These are phyloP conservation scores for Zygosaccharomyces sapae DNA, from an alignment of 1,139 yeast species.

Conservation along the genomic window DNA sequence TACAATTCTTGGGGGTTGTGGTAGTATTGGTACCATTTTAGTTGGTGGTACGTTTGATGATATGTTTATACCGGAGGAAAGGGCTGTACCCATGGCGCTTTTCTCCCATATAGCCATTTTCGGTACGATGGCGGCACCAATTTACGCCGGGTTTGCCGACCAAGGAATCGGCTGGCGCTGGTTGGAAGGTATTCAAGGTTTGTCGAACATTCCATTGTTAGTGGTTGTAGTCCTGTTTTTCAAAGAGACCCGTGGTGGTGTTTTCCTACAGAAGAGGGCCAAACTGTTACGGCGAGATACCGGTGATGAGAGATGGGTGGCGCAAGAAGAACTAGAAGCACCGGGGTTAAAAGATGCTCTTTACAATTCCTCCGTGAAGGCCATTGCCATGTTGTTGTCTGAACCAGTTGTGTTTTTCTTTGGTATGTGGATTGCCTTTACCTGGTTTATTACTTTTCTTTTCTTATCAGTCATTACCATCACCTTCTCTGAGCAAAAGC, in stretches of 20 bases:
- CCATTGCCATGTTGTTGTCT: slow-evolving; percentile 2
- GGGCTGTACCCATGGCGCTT: slow-evolving; percentile 3
- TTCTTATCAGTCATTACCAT: slow-evolving; percentile 2
- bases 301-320: slow-evolving; percentile 2
- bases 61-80: slow-evolving; percentile 3
- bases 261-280: slow-evolving; percentile 1
- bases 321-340: slow-evolving; percentile 2
- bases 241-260: slow-evolving; percentile 4
- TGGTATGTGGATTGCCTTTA: slow-evolving; percentile 6
- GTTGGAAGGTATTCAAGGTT: slow-evolving; percentile 2
- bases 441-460: slow-evolving; percentile 5
- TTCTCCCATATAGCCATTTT: slow-evolving; percentile 3
- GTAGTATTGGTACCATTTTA: slow-evolving; percentile 4
- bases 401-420: slow-evolving; percentile 5
- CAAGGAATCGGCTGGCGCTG: slow-evolving; percentile 4
- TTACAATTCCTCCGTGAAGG: slow-evolving; percentile 3
- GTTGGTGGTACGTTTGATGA: slow-evolving; percentile 5
- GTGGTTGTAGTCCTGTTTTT: not conserved
- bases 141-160: slow-evolving; percentile 1
- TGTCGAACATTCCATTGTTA: slow-evolving; percentile 2
- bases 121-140: slow-evolving; percentile 4
- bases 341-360: slow-evolving; percentile 2
- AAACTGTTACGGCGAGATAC: slow-evolving; percentile 1
- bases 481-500: not conserved
- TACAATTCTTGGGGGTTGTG: not conserved